These are phyloP conservation scores for Ophiosphaerella korrae DNA, from an alignment of 2,329 filamentous ascomycete genomes.

Conservation along the genomic window DNA sequence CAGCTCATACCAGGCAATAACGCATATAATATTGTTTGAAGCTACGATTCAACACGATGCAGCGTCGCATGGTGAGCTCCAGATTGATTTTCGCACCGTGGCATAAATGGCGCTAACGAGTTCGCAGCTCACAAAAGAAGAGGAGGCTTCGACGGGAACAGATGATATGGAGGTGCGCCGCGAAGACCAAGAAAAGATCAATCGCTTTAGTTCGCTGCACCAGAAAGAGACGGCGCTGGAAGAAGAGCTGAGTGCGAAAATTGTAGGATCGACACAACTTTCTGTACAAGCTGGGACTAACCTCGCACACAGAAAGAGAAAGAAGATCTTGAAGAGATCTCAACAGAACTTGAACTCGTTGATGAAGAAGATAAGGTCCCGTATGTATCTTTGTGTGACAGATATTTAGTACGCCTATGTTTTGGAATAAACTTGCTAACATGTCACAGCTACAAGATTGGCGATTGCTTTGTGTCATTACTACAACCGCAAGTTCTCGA, in stretches of 20 bases:
- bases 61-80: slow-evolving; percentile 53
- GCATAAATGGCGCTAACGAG: slow-evolving; percentile 17
- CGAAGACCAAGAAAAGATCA: slow-evolving; percentile 99
- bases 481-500: slow-evolving; percentile 84
- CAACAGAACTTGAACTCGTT: slow-evolving; percentile 86
- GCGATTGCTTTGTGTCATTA: slow-evolving; percentile 91
- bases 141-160: slow-evolving; percentile 73
- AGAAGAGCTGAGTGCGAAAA: slow-evolving; percentile 79
- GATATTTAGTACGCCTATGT: background rate
- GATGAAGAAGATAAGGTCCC: slow-evolving; percentile 94
- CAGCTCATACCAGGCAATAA: no score
- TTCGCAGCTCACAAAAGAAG: slow-evolving; percentile 84
- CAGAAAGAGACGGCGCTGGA: slow-evolving; percentile 80
- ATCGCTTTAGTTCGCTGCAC: slow-evolving; percentile 92
- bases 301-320: slow-evolving; percentile 81
- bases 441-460: slow-evolving; percentile 82
- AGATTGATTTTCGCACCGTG: slow-evolving; percentile 8
- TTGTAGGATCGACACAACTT: slow-evolving; percentile 58
- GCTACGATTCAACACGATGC: slow-evolving; percentile 31
- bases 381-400: slow-evolving; percentile 58
- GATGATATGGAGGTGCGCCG: slow-evolving; percentile 93
- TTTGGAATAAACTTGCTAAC: background rate
- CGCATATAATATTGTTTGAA: no score
- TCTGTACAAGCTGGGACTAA: background rate
- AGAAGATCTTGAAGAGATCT: slow-evolving; percentile 93